Evolutionary conservation across 768 basidiomycete genomes (phyloP).

Genomic region (Trametes villosa): DNA sequence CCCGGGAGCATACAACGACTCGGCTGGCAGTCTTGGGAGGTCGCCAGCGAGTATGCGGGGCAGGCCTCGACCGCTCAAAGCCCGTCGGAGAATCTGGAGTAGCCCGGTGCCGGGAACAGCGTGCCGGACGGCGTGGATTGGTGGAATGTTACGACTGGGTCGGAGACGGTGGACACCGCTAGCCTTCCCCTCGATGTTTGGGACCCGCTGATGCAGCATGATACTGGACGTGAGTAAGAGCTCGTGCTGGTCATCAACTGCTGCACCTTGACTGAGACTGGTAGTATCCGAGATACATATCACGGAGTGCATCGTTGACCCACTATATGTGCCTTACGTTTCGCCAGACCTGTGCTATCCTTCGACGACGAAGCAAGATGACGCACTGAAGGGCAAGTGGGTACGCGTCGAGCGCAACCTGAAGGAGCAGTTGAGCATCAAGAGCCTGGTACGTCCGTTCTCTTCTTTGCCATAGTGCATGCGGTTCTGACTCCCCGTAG

Average conservation of each 20-base stretch:
- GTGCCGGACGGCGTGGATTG: conserved; percentile 55
- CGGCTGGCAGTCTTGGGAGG: conserved; percentile 91
- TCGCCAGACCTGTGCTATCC: conserved; percentile 64
- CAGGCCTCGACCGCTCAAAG: not conserved
- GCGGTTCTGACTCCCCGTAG: conserved; percentile 36
- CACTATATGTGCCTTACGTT: conserved; percentile 47
- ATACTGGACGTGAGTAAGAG: conserved; percentile 61
- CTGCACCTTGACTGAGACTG: not conserved
- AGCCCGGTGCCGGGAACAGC: not conserved
- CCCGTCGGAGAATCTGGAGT: not conserved
- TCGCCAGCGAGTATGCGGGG: conserved; percentile 44
- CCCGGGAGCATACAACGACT: conserved; percentile 73
- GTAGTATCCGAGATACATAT: conserved; percentile 84
- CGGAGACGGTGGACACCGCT: conserved; percentile 54
- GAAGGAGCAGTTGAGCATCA: conserved; percentile 64
- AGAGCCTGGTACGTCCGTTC: conserved; percentile 57
- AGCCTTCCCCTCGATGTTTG: conserved; percentile 82
- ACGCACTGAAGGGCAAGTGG: conserved; percentile 86
- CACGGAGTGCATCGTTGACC: conserved; percentile 66
- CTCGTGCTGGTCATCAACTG: not conserved
- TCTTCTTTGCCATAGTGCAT: too few relatives aligned
- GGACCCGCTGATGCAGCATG: conserved; percentile 75
- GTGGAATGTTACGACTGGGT: conserved; percentile 62
- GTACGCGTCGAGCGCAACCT: conserved; percentile 84
- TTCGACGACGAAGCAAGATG: conserved; percentile 66